phyloP scores from a whole-genome alignment of 2,329 filamentous ascomycete species.

The Microsporum audouinii region DNA sequence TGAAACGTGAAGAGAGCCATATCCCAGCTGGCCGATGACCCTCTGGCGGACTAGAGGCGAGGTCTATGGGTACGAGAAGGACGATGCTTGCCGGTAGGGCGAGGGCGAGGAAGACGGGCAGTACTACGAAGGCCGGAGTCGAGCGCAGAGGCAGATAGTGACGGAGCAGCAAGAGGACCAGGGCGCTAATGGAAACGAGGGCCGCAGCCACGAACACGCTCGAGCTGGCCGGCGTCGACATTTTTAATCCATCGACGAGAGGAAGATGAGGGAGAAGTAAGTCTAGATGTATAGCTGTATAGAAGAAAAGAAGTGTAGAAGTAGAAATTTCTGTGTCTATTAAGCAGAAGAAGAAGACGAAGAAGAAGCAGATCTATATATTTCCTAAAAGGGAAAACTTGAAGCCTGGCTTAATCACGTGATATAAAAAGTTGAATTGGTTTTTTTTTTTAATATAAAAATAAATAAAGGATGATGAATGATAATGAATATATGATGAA shows the following conservation, averaged over 20 bases:
- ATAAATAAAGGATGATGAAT: not conserved
- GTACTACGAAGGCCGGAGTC: conserved; percentile 77
- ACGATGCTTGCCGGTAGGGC: conserved; percentile 85
- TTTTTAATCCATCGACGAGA: not conserved
- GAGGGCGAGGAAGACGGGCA: conserved; percentile 93
- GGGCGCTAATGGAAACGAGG: conserved; percentile 59
- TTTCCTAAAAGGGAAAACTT: not conserved
- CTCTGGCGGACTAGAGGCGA: conserved; percentile 70
- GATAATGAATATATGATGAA: not conserved
- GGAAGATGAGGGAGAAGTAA: not conserved
- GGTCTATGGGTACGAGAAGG: conserved; percentile 85
- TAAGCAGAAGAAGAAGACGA: not conserved
- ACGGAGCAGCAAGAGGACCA: conserved; percentile 74
- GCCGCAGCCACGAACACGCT: conserved; percentile 64
- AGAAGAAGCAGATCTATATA: not conserved
- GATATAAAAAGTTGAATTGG: not conserved
- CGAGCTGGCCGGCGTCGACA: conserved; percentile 54
- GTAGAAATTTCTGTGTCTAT: not conserved
- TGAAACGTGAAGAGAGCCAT: conserved; percentile 67
- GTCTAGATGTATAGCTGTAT: not conserved
- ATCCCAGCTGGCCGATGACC: conserved; percentile 67
- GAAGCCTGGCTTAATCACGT: not conserved
- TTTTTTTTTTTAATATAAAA: not conserved
- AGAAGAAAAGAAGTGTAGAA: not conserved
- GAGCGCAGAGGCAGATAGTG: conserved; percentile 82